Evolutionary conservation across 2,329 filamentous ascomycete species (phyloP), one percentile per base, ranked within the genome.

Genomic region (Penicillium sp.): DNA sequence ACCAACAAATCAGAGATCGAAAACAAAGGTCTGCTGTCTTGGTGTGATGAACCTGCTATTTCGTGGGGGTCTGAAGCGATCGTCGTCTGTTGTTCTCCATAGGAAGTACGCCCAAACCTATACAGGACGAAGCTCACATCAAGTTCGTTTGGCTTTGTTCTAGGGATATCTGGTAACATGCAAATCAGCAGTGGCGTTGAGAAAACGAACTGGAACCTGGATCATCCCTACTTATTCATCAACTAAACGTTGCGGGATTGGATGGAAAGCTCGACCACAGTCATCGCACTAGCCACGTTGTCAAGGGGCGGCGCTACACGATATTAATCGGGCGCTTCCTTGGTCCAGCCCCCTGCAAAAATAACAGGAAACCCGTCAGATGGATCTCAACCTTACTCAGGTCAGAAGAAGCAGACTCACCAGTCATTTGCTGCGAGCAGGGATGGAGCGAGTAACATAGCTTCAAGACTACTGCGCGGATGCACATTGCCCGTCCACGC

Each of bases 211-310:
- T 11, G 17, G 47, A 61, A 57, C 66, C 52, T 59, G 61, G 64
- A 58, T 60, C 41, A 65, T 64, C 67, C 66, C 64, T 69, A 56
- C 61, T 57, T 47, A 30, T 21, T 56, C 48, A 53, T 60, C 23
- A 47, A 9, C 15, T 23, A 15, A 29, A 48, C 44, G 45, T 60
- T 53, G 58, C 56, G 51, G 7, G 35, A 52, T 47, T 31, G 38
- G 47, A 61, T 47, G 35, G 35, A 5, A 15, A 41, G 35, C 35
- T 13, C 11, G 11, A 41, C 35, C 35, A 15, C 35, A 41, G 35
- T 41, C 35, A 41, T 41, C 13, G 49, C 49, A 53, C 54, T 57
- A 44, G 60, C 60, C 60, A 61, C 48, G 60, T 55, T 53, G 57
- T 44, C 13, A 29, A 53, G 50, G 49, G 46, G 50, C 45, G 17